Base-by-base conservation (phyloP, 305 asterid genomes). In the Ruellia speciosa region DNA sequence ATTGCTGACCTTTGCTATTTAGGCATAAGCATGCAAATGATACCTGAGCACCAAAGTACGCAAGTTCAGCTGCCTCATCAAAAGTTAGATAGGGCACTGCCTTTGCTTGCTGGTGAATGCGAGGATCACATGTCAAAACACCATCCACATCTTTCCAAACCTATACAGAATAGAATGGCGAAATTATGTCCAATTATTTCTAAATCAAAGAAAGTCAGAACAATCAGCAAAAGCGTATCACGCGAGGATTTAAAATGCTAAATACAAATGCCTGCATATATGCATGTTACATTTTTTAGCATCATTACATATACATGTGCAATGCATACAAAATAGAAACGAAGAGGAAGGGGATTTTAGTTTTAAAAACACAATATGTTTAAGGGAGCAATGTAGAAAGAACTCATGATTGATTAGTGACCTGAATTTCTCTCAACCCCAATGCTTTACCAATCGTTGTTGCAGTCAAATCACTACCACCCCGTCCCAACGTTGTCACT, bases 91-190 rank as follows among this genome's bases (percentile, higher is more conserved):
- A 82, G 48, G 98, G 94, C 63, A 90, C 98, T 24, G 95, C 92
- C 59, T 66, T 74, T 54, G 96, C 96, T 0, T 48, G 63, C 59
- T 77, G 75, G 67, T 82, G 65, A 58, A 90, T 83, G 70, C 79
- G 84, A 54, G 98, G 98, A 72, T 90, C 98, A 71, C 98, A 88
- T 40, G 98, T 85, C 77, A 90, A 73, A 69, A 90, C 98, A 64
- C 98, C 98, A 70, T 88, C 98, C 62, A 90, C 98, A 66, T 90
- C 98, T 74, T 90, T 90, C 98, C 98, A 90, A 16, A 90, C 95
- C 96, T 90, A 78, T 58, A 56, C 71, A 49, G 58, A 53, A 53
- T 46, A 37, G 49, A 66, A 47, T 18, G 58, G 51, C 63, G 18
- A 52, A 14, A 63, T 34, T 7, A 37, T n/a, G n/a, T n/a, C n/a